Conservation (phyloP, 192 early-diverging fungal species). For the Linnemannia elongata region DNA sequence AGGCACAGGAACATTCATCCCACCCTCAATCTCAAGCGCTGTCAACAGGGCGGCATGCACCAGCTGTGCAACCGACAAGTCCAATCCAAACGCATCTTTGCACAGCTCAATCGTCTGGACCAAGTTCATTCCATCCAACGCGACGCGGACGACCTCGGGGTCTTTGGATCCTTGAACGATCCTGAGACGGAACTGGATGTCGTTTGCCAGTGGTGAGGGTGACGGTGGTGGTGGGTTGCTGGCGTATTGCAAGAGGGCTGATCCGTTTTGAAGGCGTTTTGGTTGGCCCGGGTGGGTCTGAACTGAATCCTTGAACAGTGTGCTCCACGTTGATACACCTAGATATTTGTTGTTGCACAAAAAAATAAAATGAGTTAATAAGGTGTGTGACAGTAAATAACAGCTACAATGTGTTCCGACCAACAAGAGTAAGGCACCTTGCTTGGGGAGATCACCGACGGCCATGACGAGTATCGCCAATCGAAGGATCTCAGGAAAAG, state of each 20-base stretch:
- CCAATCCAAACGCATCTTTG: slow-evolving; percentile 36
- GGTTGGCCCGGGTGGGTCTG: background rate
- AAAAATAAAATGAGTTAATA: background rate
- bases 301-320: slow-evolving; percentile 20
- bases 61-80: slow-evolving; percentile 31
- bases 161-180: slow-evolving; percentile 15
- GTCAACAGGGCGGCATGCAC: slow-evolving; percentile 18
- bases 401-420: background rate
- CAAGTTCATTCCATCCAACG: slow-evolving; percentile 32
- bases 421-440: slow-evolving; percentile 10
- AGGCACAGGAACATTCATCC: slow-evolving; percentile 30
- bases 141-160: slow-evolving; percentile 13
- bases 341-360: background rate
- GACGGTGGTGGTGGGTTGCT: background rate
- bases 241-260: slow-evolving; percentile 3
- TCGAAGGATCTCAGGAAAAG: slow-evolving; percentile 37
- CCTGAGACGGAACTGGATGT: slow-evolving; percentile 15
- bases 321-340: slow-evolving; percentile 41
- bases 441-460: slow-evolving; percentile 29
- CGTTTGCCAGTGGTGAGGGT: slow-evolving; percentile 10
- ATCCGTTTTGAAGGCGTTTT: slow-evolving; percentile 26
- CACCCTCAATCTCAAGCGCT: slow-evolving; percentile 15
- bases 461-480: slow-evolving; percentile 32
- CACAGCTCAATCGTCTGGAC: slow-evolving; percentile 31
- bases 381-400: background rate